These are phyloP conservation scores for Arachnomyces sp. DNA, from an alignment of 2,329 filamentous ascomycete species.

Conservation along the genomic window DNA sequence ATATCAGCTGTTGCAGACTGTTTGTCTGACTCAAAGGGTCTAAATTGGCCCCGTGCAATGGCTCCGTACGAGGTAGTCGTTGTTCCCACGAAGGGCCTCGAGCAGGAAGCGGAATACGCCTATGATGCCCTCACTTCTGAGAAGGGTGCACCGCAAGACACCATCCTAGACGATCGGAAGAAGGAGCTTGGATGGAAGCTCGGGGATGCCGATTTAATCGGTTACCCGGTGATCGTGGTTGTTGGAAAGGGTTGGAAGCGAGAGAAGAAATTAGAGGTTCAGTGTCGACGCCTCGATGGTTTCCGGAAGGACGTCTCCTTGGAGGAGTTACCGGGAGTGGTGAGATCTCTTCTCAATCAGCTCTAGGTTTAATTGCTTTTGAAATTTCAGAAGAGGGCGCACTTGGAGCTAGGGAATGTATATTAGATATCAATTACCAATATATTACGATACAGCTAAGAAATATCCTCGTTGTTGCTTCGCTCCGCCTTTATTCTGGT, in stretches of 20 bases:
- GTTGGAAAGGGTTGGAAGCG: conserved; percentile 63
- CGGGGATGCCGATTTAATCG: conserved; percentile 78
- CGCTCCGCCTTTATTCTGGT: neutral
- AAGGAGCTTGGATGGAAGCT: conserved; percentile 74
- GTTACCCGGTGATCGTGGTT: conserved; percentile 76
- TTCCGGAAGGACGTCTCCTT: conserved; percentile 53
- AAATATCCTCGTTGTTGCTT: neutral
- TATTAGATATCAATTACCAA: neutral
- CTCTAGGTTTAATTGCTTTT: conserved; percentile 34
- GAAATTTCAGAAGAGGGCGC: neutral
- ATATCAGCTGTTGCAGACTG: conserved; percentile 78
- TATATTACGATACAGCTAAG: neutral
- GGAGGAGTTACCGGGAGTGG: conserved; percentile 40
- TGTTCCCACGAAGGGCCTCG: conserved; percentile 44
- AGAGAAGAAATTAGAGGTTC: conserved; percentile 59
- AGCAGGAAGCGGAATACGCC: conserved; percentile 46
- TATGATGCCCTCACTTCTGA: conserved; percentile 51
- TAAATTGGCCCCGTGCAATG: conserved; percentile 82
- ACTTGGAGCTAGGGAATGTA: neutral
- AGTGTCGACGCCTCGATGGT: conserved; percentile 58
- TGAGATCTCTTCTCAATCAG: conserved; percentile 41
- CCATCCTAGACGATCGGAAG: conserved; percentile 64
- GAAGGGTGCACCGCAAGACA: conserved; percentile 43
- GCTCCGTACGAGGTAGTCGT: conserved; percentile 75
- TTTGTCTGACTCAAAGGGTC: conserved; percentile 59